Conservation (phyloP, 352 stramenopile genomes). For the Phytophthora macrochlamydospora region DNA sequence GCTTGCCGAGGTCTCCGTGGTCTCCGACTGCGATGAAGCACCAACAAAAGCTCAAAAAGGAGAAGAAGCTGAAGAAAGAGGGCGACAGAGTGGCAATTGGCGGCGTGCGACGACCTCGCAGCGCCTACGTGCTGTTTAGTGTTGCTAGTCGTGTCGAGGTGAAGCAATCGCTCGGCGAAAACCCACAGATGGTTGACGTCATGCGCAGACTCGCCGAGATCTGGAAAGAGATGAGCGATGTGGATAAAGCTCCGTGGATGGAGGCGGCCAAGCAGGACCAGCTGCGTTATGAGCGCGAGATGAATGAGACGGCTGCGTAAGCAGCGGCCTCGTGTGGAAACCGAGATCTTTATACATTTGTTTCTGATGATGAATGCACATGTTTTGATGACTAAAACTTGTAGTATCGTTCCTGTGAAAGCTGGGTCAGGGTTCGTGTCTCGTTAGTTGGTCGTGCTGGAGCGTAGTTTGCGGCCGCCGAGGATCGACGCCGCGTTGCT, state of each 20-base stretch:
- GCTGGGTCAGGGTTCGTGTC: background rate
- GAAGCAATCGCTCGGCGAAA: slow-evolving; percentile 41
- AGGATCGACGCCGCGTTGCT: too few relatives aligned
- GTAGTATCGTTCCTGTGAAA: too few relatives aligned
- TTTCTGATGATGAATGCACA: slow-evolving; percentile 10
- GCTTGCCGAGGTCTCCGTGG: slow-evolving; percentile 66
- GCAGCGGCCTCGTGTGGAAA: slow-evolving; percentile 9
- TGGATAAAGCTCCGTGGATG: slow-evolving; percentile 62
- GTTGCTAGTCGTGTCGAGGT: slow-evolving; percentile 65
- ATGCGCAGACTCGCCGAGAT: slow-evolving; percentile 59
- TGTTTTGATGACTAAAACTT: slow-evolving; percentile 1
- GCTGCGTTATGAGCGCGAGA: slow-evolving; percentile 69
- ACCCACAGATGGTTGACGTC: slow-evolving; percentile 62
- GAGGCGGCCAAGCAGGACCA: slow-evolving; percentile 64
- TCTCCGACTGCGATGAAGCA: slow-evolving; percentile 78
- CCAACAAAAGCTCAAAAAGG: slow-evolving; percentile 52
- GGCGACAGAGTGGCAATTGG: slow-evolving; percentile 14
- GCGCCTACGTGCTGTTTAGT: slow-evolving; percentile 74
- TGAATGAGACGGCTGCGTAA: slow-evolving; percentile 66
- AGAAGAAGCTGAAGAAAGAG: slow-evolving; percentile 53
- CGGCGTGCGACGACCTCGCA: slow-evolving; percentile 54
- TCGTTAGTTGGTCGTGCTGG: too few relatives aligned
- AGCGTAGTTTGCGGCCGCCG: too few relatives aligned
- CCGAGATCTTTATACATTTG: slow-evolving; percentile 35
- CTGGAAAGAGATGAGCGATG: slow-evolving; percentile 64